A percentile compares a stretch with the other conserved stretches of the same genome.
These are phyloP conservation scores for Lantana camara DNA, from an alignment of 257 asterid species.

Conservation along the genomic window DNA sequence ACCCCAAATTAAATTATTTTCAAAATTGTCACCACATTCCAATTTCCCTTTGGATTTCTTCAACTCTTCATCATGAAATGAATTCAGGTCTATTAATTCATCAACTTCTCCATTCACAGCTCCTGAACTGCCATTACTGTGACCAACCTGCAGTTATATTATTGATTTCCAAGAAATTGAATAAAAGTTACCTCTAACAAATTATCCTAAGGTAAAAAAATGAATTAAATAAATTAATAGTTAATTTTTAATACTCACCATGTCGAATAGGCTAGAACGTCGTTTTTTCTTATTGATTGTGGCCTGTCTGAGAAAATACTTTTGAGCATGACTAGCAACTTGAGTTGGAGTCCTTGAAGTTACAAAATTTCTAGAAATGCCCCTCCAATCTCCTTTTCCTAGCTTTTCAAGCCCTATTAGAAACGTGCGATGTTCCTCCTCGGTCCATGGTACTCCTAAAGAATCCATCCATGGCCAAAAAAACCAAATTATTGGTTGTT, in stretches of 20 bases:
- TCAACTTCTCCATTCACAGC: neutral
- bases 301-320: constrained; percentile 54
- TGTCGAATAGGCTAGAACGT: constrained; percentile 67
- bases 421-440: constrained; percentile 58
- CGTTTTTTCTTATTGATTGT: constrained; percentile 41
- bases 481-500: neutral
- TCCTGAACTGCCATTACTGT: constrained; percentile 13
- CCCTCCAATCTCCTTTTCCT: constrained; percentile 74
- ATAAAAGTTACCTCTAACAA: neutral
- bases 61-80: constrained; percentile 19
- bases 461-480: neutral
- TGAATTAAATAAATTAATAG: neutral
- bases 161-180: neutral
- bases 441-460: constrained; percentile 67
- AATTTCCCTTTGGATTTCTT: constrained; percentile 4
- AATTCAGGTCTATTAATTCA: constrained; percentile 36
- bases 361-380: constrained; percentile 61
- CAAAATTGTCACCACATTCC: constrained; percentile 8
- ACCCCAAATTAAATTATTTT: constrained; percentile 19
- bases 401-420: constrained; percentile 51
- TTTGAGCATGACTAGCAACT: constrained; percentile 73
- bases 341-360: constrained; percentile 62
- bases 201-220: neutral
- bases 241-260: constrained; percentile 35
- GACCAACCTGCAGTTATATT: constrained; percentile 14